These are phyloP conservation scores for Aspergillus ibericus DNA, from an alignment of 2,329 filamentous ascomycete species.

Conservation along the genomic window DNA sequence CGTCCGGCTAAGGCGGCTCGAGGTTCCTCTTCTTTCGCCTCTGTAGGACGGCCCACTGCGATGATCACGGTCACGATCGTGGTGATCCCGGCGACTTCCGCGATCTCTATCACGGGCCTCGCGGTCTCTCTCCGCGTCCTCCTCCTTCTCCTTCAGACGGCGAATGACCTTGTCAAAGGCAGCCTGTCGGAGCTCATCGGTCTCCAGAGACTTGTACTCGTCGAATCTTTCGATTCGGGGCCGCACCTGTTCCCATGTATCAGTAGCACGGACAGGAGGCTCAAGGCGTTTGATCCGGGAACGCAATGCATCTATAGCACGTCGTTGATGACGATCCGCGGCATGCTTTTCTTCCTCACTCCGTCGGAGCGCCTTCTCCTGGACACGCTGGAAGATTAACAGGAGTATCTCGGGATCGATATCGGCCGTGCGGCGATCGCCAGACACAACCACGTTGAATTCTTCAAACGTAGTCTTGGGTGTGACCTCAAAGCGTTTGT, in stretches of 20 bases:
- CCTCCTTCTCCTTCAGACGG: constrained; percentile 86
- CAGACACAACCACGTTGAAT: constrained; percentile 77
- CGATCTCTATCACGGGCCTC: constrained; percentile 51
- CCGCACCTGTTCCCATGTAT: constrained; percentile 87
- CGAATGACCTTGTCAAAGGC: constrained; percentile 92
- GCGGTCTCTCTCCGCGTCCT: constrained; percentile 67
- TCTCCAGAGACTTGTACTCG: constrained; percentile 79
- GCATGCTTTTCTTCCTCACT: constrained; percentile 80
- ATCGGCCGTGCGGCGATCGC: constrained; percentile 84
- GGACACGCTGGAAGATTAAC: constrained; percentile 82
- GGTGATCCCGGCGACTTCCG: constrained; percentile 53
- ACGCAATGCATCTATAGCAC: constrained; percentile 79
- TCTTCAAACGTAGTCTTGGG: constrained; percentile 84
- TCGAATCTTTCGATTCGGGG: constrained; percentile 75
- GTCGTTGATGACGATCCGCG: constrained; percentile 80
- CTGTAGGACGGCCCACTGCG: constrained; percentile 43
- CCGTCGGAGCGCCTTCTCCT: constrained; percentile 80
- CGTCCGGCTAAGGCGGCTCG: constrained; percentile 70
- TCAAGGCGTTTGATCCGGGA: constrained; percentile 87
- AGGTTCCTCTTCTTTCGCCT: constrained; percentile 40
- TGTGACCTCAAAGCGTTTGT: constrained; percentile 88
- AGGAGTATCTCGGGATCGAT: constrained; percentile 76
- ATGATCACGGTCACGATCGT: constrained; percentile 57
- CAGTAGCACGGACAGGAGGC: constrained; percentile 72
- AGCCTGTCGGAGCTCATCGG: constrained; percentile 76